Evolutionary conservation across 2,329 filamentous ascomycete species (phyloP).

Genomic region (Samsoniella hepiali): DNA sequence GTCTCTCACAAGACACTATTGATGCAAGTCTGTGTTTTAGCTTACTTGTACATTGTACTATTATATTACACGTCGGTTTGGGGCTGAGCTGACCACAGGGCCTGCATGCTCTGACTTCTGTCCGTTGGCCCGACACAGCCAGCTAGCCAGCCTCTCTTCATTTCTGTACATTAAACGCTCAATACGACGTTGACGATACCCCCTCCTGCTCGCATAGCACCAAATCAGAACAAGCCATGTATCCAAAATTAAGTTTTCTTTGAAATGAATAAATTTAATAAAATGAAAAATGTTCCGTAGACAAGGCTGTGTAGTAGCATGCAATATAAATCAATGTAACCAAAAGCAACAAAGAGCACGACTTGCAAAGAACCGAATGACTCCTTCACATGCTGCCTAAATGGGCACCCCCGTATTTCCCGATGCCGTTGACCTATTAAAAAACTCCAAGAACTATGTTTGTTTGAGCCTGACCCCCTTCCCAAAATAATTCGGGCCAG

Average conservation of each 20-base stretch:
- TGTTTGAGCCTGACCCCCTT: not conserved
- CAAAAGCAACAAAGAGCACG: slow-evolving; percentile 9
- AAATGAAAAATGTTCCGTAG: not conserved
- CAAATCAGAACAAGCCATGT: not conserved
- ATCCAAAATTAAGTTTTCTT: not conserved
- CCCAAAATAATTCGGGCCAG: not conserved
- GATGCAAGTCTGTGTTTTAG: slow-evolving; percentile 10
- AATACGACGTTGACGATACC: slow-evolving; percentile 19
- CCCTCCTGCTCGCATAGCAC: not conserved
- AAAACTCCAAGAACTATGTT: slow-evolving; percentile 1
- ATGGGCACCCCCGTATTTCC: slow-evolving; percentile 18
- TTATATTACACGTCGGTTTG: slow-evolving; percentile 17
- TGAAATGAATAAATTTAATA: not conserved
- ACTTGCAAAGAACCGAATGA: slow-evolving; percentile 23
- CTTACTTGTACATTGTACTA: slow-evolving; percentile 15
- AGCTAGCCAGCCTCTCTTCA: not conserved
- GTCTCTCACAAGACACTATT: not conserved
- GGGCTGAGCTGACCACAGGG: not conserved
- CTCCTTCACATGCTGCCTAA: slow-evolving; percentile 31
- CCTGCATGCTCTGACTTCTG: not conserved
- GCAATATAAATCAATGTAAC: slow-evolving; percentile 14
- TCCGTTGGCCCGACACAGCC: slow-evolving; percentile 8
- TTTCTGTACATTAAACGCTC: slow-evolving; percentile 17
- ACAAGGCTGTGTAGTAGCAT: slow-evolving; percentile 15
- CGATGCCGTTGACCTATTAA: slow-evolving; percentile 14